phyloP scores from a whole-genome alignment of 441 rosid genomes.

The Adansonia grandidieri region DNA sequence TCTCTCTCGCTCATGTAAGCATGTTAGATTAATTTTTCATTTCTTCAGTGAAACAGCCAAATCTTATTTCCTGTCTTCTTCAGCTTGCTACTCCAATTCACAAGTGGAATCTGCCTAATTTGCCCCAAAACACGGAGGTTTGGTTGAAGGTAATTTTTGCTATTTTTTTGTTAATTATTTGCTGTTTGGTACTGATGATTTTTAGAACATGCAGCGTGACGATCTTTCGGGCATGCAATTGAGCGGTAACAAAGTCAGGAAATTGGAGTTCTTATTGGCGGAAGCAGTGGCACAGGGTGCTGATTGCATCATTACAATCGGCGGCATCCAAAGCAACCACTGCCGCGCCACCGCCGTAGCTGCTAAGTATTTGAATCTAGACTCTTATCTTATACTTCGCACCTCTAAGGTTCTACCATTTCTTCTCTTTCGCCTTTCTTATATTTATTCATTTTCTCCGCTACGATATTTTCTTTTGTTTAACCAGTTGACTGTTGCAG shows the following conservation, averaged over 20 bases:
- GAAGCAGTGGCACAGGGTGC: conserved; percentile 85
- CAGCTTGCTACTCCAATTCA: conserved; percentile 93
- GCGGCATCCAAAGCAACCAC: conserved; percentile 95
- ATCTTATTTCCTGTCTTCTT: background rate
- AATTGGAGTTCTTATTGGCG: conserved; percentile 85
- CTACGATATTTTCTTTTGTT: background rate
- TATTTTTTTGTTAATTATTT: background rate
- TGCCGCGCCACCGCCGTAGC: conserved; percentile 96
- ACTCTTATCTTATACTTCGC: conserved; percentile 73
- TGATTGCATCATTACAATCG: conserved; percentile 79
- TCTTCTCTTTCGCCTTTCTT: background rate
- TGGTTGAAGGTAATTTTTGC: conserved; percentile 69
- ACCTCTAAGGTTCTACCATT: conserved; percentile 70
- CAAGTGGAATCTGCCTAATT: conserved; percentile 80
- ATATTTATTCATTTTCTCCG: background rate
- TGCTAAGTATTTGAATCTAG: conserved; percentile 84
- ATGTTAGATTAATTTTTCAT: background rate
- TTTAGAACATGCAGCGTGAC: conserved; percentile 56
- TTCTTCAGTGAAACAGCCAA: background rate
- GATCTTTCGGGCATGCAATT: conserved; percentile 90
- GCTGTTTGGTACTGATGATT: conserved; percentile 1
- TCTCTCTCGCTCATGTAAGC: conserved; percentile 80
- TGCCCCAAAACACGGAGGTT: conserved; percentile 75
- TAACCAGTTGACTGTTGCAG: conserved; percentile 41
- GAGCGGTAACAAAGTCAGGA: conserved; percentile 95